These are phyloP conservation scores for Endothia cerciana DNA, from an alignment of 2,329 filamentous ascomycete species.

Conservation along the genomic window DNA sequence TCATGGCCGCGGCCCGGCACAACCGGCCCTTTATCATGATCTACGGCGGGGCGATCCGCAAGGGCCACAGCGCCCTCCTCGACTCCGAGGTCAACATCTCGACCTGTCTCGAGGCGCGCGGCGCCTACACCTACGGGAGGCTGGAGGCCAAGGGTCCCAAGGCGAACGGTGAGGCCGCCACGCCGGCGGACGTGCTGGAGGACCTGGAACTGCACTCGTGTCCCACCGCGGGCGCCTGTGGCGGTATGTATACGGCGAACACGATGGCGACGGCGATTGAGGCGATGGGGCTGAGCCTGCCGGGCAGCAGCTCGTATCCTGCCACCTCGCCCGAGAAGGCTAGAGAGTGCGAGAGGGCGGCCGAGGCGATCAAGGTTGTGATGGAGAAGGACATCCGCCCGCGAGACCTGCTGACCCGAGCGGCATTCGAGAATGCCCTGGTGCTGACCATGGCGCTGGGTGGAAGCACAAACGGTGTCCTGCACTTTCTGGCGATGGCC, in stretches of 20 bases:
- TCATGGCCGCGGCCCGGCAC: slow-evolving; percentile 89
- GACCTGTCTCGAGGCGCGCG: slow-evolving; percentile 85
- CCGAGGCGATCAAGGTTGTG: slow-evolving; percentile 75
- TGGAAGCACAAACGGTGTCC: slow-evolving; percentile 83
- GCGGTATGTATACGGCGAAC: slow-evolving; percentile 83
- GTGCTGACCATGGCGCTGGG: slow-evolving; percentile 80
- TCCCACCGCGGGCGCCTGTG: slow-evolving; percentile 80
- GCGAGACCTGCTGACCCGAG: slow-evolving; percentile 75
- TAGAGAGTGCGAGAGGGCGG: slow-evolving; percentile 72
- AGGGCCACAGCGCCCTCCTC: slow-evolving; percentile 79
- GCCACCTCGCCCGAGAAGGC: slow-evolving; percentile 74
- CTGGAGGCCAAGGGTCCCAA: slow-evolving; percentile 72
- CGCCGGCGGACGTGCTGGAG: slow-evolving; percentile 81
- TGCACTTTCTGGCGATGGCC: slow-evolving; percentile 83
- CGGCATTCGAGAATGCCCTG: slow-evolving; percentile 87
- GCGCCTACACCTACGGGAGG: slow-evolving; percentile 78
- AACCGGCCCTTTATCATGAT: slow-evolving; percentile 95
- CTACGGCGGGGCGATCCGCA: slow-evolving; percentile 88
- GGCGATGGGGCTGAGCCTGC: slow-evolving; percentile 77
- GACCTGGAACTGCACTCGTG: slow-evolving; percentile 95
- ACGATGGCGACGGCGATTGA: slow-evolving; percentile 78
- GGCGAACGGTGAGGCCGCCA: slow-evolving; percentile 57
- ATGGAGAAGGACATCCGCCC: slow-evolving; percentile 78
- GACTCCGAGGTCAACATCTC: slow-evolving; percentile 84
- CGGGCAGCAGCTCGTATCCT: slow-evolving; percentile 78